Percentiles rank a stretch among this genome's conserved stretches.
phyloP scores from a whole-genome alignment of 2,329 filamentous ascomycete genomes.

The Fusarium anthophilum region DNA sequence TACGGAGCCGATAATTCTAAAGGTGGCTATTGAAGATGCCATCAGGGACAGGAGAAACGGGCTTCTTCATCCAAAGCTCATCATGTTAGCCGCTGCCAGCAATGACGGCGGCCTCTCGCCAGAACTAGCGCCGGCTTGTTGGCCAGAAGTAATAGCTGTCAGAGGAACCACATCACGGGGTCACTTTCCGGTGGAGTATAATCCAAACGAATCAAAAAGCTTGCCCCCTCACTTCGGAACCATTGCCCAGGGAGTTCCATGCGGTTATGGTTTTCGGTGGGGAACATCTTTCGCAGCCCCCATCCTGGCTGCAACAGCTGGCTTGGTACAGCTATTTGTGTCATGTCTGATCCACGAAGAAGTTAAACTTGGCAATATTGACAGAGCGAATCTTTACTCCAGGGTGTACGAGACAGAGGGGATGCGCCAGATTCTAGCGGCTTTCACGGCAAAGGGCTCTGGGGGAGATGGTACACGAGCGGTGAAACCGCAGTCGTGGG shows the following conservation, averaged over 20 bases:
- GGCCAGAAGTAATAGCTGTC: not conserved
- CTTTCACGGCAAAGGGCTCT: accelerated
- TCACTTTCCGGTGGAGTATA: accelerated
- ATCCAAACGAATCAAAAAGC: not conserved
- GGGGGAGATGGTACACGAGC: not conserved
- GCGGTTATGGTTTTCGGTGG: not conserved
- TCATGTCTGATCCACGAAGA: accelerated
- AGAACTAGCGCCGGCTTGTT: not conserved
- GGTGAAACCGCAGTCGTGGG: not conserved
- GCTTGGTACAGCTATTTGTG: not conserved
- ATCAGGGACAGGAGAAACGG: not conserved
- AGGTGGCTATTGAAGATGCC: not conserved
- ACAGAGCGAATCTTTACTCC: accelerated
- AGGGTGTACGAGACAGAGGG: not conserved
- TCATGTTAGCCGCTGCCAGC: not conserved
- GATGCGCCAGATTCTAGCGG: not conserved
- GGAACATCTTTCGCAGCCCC: not conserved
- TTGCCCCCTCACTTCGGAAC: not conserved
- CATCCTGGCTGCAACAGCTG: not conserved
- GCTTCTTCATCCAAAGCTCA: not conserved
- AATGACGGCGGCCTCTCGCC: not conserved
- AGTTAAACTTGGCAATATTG: accelerated
- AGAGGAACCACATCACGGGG: not conserved
- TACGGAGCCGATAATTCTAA: accelerated
- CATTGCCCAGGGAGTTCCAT: not conserved